phyloP scores from a whole-genome alignment of 345 rosid species.

The Populus pruinosa region DNA sequence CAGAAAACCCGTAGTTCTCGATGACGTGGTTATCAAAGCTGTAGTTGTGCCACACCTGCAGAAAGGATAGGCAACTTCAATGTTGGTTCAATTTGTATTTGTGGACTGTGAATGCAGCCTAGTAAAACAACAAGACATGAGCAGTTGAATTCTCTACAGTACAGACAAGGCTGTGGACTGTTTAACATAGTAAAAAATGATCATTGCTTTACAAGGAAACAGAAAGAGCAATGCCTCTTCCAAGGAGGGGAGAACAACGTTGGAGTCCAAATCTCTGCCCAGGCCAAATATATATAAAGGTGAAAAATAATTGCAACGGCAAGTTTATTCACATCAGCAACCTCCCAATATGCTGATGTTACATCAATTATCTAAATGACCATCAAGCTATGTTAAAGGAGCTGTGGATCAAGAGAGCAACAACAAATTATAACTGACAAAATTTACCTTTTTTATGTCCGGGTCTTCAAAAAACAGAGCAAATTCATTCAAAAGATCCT shows the following conservation, averaged over 20 bases:
- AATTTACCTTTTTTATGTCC: conserved; percentile 60
- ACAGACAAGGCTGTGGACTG: background rate
- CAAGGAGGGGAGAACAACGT: background rate
- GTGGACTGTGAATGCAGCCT: background rate
- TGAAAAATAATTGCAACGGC: background rate
- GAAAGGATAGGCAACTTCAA: conserved; percentile 13
- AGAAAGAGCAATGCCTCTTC: background rate
- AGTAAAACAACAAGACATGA: background rate
- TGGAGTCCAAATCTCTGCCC: background rate
- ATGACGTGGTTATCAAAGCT: conserved; percentile 89
- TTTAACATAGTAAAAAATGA: background rate
- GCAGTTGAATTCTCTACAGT: background rate
- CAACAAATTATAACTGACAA: background rate
- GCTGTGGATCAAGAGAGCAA: background rate
- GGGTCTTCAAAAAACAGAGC: conserved; percentile 68
- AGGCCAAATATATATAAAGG: background rate
- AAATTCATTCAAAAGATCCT: conserved; percentile 58
- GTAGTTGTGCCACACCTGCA: conserved; percentile 97
- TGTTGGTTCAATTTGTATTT: conserved; percentile 2
- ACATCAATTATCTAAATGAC: background rate
- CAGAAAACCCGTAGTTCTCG: conserved; percentile 66
- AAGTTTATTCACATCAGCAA: background rate
- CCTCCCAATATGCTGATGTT: background rate
- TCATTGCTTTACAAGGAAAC: background rate
- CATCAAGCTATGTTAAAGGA: conserved; percentile 6